These are phyloP conservation scores for Cornus kousa DNA, from an alignment of 148 eudicot species.

Conservation along the genomic window DNA sequence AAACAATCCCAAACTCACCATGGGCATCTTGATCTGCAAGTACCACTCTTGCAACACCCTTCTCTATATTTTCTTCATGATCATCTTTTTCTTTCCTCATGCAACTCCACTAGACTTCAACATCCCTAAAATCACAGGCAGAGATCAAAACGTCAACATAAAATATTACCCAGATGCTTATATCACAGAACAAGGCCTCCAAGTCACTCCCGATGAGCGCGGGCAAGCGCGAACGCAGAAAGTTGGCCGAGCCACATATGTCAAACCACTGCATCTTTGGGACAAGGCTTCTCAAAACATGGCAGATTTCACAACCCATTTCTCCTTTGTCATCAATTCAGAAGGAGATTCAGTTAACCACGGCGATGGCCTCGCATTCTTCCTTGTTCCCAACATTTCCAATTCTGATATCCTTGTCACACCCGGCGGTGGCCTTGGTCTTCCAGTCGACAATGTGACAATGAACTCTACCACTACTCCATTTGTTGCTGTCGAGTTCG, in stretches of 20 bases:
- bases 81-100: neutral
- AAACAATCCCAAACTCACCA: too few species aligned
- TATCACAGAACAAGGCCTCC: slow-evolving; percentile 4
- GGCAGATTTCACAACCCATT: slow-evolving; percentile 13
- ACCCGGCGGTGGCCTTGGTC: slow-evolving; percentile 11
- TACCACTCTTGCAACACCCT: too few species aligned
- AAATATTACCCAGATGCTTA: slow-evolving; percentile 3
- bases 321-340: slow-evolving; percentile 4
- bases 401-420: neutral
- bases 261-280: slow-evolving; percentile 8
- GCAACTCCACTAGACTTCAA: slow-evolving; percentile 9
- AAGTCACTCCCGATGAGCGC: slow-evolving; percentile 10
- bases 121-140: neutral
- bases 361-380: slow-evolving; percentile 2
- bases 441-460: neutral
- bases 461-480: neutral
- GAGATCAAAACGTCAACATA: slow-evolving; percentile 2
- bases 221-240: neutral
- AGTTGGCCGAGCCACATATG: slow-evolving; percentile 9
- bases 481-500: slow-evolving; percentile 25
- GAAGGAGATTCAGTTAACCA: neutral
- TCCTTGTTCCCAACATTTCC: neutral
- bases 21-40: too few species aligned
- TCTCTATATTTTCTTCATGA: neutral
- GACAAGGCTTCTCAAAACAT: slow-evolving; percentile 5